Percentiles rank a stretch among this genome's conserved stretches.
These are phyloP conservation scores for Pestalotiopsis fici DNA, from an alignment of 2,329 filamentous ascomycete genomes.

Conservation along the genomic window DNA sequence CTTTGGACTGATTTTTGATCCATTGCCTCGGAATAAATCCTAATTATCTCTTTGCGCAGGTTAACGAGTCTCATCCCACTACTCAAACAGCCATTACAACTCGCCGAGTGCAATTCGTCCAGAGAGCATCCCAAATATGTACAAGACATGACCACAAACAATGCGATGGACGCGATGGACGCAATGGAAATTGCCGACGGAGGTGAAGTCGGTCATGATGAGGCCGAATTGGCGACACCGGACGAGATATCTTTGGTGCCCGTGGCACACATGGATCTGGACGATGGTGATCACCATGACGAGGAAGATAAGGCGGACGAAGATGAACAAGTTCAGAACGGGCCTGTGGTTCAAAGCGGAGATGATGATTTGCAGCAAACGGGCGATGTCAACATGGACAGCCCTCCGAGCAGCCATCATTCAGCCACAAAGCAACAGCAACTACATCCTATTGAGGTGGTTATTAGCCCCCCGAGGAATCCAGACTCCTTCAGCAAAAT, in stretches of 20 bases:
- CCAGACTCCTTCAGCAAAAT: conserved; percentile 21
- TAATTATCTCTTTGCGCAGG: background rate
- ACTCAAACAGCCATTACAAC: background rate
- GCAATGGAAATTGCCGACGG: background rate
- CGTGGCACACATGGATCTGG: background rate
- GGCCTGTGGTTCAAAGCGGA: background rate
- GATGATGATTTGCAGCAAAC: background rate
- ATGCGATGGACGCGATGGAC: background rate
- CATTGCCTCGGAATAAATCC: background rate
- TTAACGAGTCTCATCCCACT: background rate
- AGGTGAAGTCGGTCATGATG: background rate
- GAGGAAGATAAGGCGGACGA: background rate
- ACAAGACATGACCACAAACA: background rate
- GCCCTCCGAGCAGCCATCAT: background rate
- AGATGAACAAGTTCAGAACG: background rate
- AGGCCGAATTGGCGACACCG: too few relatives aligned
- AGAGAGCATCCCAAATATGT: background rate
- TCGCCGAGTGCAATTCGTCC: background rate
- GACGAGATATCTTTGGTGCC: background rate
- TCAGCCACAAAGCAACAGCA: conserved; percentile 9
- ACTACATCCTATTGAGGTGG: conserved; percentile 26
- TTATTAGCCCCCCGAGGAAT: conserved; percentile 25
- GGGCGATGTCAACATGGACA: background rate
- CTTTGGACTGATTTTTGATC: background rate
- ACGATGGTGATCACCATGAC: background rate